phyloP scores from a whole-genome alignment of 108 stramenopile genomes.

The Schizochytrium sp. region DNA sequence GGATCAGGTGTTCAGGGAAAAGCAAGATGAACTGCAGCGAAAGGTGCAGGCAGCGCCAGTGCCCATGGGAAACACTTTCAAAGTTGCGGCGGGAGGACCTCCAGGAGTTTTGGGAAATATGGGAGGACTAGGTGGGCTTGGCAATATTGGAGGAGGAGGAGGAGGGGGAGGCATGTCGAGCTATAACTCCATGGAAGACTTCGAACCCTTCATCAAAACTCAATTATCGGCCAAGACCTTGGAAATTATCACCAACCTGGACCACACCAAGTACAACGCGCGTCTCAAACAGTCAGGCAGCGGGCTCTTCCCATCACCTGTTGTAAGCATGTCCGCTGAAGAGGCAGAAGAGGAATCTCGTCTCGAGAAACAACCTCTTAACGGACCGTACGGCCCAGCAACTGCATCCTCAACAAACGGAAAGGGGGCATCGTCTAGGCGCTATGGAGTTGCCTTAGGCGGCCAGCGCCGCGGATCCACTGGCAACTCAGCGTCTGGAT shows the following conservation, averaged over 20 bases:
- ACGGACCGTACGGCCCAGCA: too few species aligned
- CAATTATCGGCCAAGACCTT: slow-evolving; percentile 41
- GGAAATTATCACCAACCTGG: slow-evolving; percentile 57
- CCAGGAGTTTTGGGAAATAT: too few species aligned
- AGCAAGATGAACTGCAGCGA: slow-evolving; percentile 16
- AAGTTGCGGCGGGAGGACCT: neutral
- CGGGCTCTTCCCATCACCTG: slow-evolving; percentile 53
- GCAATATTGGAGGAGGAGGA: too few species aligned
- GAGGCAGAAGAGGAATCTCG: slow-evolving; percentile 40
- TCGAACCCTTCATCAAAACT: slow-evolving; percentile 30
- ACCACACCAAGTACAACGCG: slow-evolving; percentile 29
- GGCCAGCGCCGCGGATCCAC: neutral
- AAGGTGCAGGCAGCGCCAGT: neutral
- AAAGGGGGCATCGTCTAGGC: too few species aligned
- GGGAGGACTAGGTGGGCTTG: too few species aligned
- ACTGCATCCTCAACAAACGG: too few species aligned
- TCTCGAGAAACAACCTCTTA: neutral
- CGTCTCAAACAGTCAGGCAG: neutral
- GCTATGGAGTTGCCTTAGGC: neutral
- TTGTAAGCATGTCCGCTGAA: slow-evolving; percentile 52
- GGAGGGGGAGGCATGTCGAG: neutral
- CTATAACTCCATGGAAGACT: slow-evolving; percentile 55
- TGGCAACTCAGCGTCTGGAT: neutral
- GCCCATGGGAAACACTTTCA: neutral
- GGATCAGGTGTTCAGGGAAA: slow-evolving; percentile 3